These are phyloP conservation scores for Penicillium bialowiezense DNA, from an alignment of 495 filamentous ascomycete species.

Conservation along the genomic window DNA sequence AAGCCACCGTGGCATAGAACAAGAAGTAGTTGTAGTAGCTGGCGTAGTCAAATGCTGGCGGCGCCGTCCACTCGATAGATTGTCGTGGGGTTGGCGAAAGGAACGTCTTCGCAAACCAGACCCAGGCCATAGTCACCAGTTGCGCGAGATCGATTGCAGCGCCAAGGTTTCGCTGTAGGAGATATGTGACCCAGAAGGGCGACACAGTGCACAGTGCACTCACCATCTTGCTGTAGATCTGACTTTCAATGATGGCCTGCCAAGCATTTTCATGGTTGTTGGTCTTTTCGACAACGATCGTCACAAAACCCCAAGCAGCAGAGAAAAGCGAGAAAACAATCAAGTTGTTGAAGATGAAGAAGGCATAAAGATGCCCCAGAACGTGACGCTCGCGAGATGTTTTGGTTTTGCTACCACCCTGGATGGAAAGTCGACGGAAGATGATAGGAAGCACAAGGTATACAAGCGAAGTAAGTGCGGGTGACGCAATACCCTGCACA, in stretches of 20 bases:
- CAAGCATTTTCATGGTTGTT: constrained; percentile 55
- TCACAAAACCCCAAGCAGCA: constrained; percentile 69
- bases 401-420: constrained; percentile 83
- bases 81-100: constrained; percentile 86
- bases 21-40: constrained; percentile 95
- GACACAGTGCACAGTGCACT: constrained; percentile 72
- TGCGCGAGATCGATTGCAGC: constrained; percentile 88
- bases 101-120: constrained; percentile 79
- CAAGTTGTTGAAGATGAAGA: constrained; percentile 97
- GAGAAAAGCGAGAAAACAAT: constrained; percentile 90
- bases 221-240: constrained; percentile 62
- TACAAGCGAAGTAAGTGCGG: constrained; percentile 82
- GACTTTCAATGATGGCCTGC: constrained; percentile 60
- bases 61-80: constrained; percentile 90
- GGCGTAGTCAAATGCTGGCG: constrained; percentile 89
- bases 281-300: constrained; percentile 57
- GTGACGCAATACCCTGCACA: constrained; percentile 92
- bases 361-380: constrained; percentile 84
- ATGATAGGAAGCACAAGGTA: constrained; percentile 87
- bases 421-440: constrained; percentile 79
- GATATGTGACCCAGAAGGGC: constrained; percentile 90
- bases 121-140: constrained; percentile 72
- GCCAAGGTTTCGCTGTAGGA: constrained; percentile 88
- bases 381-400: constrained; percentile 93
- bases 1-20: constrained; percentile 85